A percentile compares a stretch with the other conserved stretches of the same genome.
phyloP scores from a whole-genome alignment of 2,329 filamentous ascomycete species.

The Beauveria varroae region DNA sequence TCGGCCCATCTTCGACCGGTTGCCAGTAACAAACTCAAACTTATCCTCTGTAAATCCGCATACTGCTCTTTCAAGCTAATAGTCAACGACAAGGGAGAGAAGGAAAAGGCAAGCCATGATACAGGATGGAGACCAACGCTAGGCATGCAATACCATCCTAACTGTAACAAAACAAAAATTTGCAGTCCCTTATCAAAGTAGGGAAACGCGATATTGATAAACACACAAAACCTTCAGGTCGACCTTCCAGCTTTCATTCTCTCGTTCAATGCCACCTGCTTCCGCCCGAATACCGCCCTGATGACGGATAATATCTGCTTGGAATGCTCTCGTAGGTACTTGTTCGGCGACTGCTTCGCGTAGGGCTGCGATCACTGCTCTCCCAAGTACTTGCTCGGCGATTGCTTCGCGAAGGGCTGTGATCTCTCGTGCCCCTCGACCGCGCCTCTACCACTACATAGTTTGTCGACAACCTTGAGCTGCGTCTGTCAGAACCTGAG shows the following conservation, averaged over 20 bases:
- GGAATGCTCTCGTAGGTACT: slow-evolving; percentile 16
- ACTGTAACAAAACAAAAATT: background rate
- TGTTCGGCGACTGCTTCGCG: slow-evolving; percentile 26
- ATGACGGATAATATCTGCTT: too few relatives aligned
- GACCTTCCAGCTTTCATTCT: background rate
- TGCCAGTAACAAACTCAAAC: background rate
- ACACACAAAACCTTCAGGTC: background rate
- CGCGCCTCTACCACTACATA: slow-evolving; percentile 23
- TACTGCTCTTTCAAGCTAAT: background rate
- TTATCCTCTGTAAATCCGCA: background rate
- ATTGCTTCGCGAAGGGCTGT: slow-evolving; percentile 29
- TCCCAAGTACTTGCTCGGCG: slow-evolving; percentile 22
- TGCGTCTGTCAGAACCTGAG: slow-evolving; percentile 24
- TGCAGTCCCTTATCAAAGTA: background rate
- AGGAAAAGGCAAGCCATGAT: background rate
- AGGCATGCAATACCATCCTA: background rate
- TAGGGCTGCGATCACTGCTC: slow-evolving; percentile 29
- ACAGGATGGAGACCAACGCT: background rate
- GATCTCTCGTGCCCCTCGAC: slow-evolving; percentile 27
- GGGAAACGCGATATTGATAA: background rate
- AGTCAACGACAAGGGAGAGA: background rate
- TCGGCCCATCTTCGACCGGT: background rate
- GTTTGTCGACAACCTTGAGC: slow-evolving; percentile 31
- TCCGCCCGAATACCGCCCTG: slow-evolving; percentile 30
- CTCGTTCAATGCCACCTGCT: slow-evolving; percentile 13